Evolutionary conservation across 768 basidiomycete genomes (phyloP).

Genomic region (Phallus indusiatus): DNA sequence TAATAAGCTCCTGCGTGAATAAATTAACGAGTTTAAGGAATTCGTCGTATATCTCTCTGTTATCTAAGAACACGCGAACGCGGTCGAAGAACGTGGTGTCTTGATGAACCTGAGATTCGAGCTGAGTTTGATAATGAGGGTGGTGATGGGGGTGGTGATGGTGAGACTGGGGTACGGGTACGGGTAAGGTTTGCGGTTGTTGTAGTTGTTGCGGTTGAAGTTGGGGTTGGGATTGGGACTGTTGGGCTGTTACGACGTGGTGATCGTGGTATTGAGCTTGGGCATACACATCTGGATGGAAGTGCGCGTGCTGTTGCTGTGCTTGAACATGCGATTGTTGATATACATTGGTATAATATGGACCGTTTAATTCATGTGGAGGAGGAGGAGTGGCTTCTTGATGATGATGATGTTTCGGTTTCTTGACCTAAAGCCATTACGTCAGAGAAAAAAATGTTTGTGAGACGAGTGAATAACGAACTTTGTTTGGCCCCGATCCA

Average conservation of each 20-base stretch:
- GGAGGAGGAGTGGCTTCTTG: neutral
- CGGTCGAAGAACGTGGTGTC: constrained; percentile 88
- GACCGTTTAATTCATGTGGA: neutral
- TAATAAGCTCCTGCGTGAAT: constrained; percentile 90
- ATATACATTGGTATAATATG: neutral
- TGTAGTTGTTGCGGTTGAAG: no score
- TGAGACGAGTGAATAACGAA: neutral
- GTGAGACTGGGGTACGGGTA: no score
- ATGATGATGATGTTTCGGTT: constrained; percentile 19
- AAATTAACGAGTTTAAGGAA: constrained; percentile 93
- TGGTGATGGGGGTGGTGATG: neutral
- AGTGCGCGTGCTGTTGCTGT: neutral
- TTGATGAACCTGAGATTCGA: constrained; percentile 22
- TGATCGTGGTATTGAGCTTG: neutral
- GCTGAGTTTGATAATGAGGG: neutral
- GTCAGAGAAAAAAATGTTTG: neutral
- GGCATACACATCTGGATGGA: neutral
- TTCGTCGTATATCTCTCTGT: constrained; percentile 78
- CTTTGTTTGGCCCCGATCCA: constrained; percentile 17
- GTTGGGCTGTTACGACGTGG: no score
- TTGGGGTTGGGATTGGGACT: no score
- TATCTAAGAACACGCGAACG: constrained; percentile 65
- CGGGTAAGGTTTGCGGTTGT: no score
- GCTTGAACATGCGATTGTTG: neutral
- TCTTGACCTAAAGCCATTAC: constrained; percentile 13